Percentiles rank a stretch among this genome's conserved stretches.
These are phyloP conservation scores for Leersia perrieri DNA, from an alignment of 176 grass and related monocot genomes.

Conservation along the genomic window DNA sequence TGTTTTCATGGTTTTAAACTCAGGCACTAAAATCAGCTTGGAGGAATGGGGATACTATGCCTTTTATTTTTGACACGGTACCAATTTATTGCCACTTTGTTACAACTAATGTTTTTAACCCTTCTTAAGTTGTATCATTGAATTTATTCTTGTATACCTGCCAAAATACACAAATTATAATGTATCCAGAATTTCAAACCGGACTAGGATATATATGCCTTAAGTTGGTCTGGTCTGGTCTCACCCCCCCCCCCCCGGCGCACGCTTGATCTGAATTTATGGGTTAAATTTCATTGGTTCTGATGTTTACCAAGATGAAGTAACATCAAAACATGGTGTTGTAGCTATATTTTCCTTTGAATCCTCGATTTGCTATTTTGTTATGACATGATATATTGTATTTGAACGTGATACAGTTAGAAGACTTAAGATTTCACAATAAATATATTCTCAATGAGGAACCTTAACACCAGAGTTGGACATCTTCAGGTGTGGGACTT, in stretches of 20 bases:
- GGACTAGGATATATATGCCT: not conserved
- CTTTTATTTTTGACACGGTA: slow-evolving; percentile 98
- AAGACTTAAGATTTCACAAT: not conserved
- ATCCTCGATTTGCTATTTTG: not conserved
- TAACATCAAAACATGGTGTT: not conserved
- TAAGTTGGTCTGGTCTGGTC: slow-evolving; percentile 8
- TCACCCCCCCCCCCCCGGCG: no score
- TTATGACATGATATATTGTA: slow-evolving; percentile 2
- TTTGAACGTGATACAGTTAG: not conserved
- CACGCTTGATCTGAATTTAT: not conserved
- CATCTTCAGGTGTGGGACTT: slow-evolving; percentile 85
- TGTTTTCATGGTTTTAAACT: slow-evolving; percentile 14
- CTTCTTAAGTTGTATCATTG: not conserved
- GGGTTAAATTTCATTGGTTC: not conserved
- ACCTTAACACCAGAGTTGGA: not conserved
- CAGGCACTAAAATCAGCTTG: slow-evolving; percentile 82
- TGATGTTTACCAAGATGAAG: not conserved
- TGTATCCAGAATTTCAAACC: not conserved
- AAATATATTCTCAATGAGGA: not conserved
- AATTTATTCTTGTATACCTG: not conserved
- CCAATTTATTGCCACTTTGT: slow-evolving; percentile 2
- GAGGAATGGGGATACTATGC: slow-evolving; percentile 80
- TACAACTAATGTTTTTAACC: not conserved
- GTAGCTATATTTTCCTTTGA: not conserved
- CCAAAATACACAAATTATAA: not conserved